A percentile compares a stretch with the other conserved stretches of the same genome.
phyloP scores from a whole-genome alignment of 2,329 filamentous ascomycete genomes.

The Diaporthe aspalathi region DNA sequence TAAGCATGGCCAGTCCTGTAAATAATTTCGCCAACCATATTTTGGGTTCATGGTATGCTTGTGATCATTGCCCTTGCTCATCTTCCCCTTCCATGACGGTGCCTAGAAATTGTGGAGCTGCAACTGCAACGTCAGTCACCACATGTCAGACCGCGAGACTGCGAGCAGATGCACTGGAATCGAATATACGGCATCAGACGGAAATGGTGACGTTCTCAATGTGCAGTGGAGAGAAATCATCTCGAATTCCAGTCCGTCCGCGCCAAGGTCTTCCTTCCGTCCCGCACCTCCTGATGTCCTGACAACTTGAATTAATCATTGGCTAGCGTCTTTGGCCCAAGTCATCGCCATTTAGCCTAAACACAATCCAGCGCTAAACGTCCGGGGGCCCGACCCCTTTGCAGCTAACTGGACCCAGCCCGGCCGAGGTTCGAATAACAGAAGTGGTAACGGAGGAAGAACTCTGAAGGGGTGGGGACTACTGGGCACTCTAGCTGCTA shows the following conservation, averaged over 20 bases:
- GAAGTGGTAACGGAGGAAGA: not conserved
- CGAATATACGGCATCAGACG: not conserved
- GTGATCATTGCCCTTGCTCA: not conserved
- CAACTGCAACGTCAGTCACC: not conserved
- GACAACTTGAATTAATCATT: constrained; percentile 24
- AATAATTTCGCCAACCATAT: not conserved
- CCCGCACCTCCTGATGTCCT: constrained; percentile 18
- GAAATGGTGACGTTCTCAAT: not conserved
- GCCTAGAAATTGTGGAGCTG: not conserved
- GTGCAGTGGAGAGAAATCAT: not conserved
- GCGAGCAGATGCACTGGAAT: too few species aligned
- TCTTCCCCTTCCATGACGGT: not conserved
- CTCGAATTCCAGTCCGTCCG: not conserved
- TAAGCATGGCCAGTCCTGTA: too few species aligned
- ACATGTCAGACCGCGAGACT: not conserved
- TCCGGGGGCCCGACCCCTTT: constrained; percentile 12
- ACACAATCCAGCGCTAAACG: constrained; percentile 18
- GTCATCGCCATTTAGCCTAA: constrained; percentile 25
- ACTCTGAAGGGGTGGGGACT: constrained; percentile 6
- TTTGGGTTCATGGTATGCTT: not conserved
- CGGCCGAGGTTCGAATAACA: not conserved
- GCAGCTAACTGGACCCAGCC: not conserved
- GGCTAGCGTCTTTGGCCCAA: constrained; percentile 1
- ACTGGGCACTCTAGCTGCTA: constrained; percentile 20
- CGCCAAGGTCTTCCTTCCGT: constrained; percentile 13